phyloP scores from a whole-genome alignment of 2,329 filamentous ascomycete genomes.

The Bipolaris cookei region DNA sequence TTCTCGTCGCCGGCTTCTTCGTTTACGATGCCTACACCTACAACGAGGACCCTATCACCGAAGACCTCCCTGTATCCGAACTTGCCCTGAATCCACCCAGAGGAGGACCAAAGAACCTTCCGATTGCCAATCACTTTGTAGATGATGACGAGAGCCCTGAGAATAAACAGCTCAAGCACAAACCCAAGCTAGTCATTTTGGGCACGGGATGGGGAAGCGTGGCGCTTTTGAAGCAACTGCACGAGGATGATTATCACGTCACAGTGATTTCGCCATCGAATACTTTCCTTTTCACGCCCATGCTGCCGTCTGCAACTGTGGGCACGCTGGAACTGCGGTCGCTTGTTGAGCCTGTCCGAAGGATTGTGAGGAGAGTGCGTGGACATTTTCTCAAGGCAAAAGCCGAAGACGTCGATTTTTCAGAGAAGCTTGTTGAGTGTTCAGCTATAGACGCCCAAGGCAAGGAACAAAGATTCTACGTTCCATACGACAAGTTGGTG shows the following conservation, averaged over 20 bases:
- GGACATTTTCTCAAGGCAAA: slow-evolving; percentile 90
- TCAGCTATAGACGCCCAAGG: slow-evolving; percentile 74
- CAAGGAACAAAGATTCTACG: slow-evolving; percentile 81
- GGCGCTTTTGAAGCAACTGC: slow-evolving; percentile 85
- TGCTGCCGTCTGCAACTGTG: slow-evolving; percentile 96
- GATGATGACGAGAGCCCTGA: slow-evolving; percentile 83
- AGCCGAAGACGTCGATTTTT: slow-evolving; percentile 90
- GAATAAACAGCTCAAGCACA: slow-evolving; percentile 76
- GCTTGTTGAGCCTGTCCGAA: slow-evolving; percentile 88
- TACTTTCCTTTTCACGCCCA: slow-evolving; percentile 97
- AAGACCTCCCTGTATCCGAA: slow-evolving; percentile 83
- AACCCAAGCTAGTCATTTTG: slow-evolving; percentile 89
- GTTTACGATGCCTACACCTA: slow-evolving; percentile 94
- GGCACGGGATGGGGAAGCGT: slow-evolving; percentile 96
- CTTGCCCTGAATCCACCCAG: slow-evolving; percentile 78
- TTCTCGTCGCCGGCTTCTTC: slow-evolving; percentile 82
- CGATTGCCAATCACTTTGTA: slow-evolving; percentile 84
- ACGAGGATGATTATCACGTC: slow-evolving; percentile 91
- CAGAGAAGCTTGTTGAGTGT: slow-evolving; percentile 86
- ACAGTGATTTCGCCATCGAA: slow-evolving; percentile 94
- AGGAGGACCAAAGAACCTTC: slow-evolving; percentile 93
- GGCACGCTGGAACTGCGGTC: slow-evolving; percentile 91
- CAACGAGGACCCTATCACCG: slow-evolving; percentile 68
- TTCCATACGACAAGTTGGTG: slow-evolving; percentile 96
- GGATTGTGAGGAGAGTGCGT: slow-evolving; percentile 76